Percentiles rank a stretch among this genome's conserved stretches.
phyloP scores from a whole-genome alignment of 1,284 basidiomycete species.

The Jaminaea rosea region DNA sequence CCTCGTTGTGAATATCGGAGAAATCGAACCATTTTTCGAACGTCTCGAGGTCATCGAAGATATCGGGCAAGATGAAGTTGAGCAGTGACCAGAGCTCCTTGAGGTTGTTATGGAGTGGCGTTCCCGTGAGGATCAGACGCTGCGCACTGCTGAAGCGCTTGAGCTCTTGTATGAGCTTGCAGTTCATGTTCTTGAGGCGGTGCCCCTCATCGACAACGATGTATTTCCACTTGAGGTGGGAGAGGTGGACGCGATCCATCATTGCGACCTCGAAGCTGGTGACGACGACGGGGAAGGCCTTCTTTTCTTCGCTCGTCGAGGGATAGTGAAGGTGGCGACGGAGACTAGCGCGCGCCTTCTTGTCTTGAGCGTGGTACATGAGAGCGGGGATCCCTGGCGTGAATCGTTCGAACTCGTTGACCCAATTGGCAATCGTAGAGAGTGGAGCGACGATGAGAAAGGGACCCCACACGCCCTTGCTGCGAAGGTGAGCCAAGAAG shows the following conservation, averaged over 20 bases:
- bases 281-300: constrained; percentile 56
- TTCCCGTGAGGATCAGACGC: constrained; percentile 84
- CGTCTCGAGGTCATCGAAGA: constrained; percentile 78
- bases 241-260: constrained; percentile 29
- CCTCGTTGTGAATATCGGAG: not conserved
- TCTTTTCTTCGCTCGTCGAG: constrained; percentile 14
- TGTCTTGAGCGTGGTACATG: constrained; percentile 78
- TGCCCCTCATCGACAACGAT: constrained; percentile 95
- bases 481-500: constrained; percentile 78
- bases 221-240: constrained; percentile 56
- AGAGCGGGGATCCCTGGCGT: constrained; percentile 61
- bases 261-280: constrained; percentile 94
- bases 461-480: constrained; percentile 64
- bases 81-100: constrained; percentile 87
- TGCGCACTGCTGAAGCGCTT: constrained; percentile 78
- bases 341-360: constrained; percentile 67
- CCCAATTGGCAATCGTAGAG: constrained; percentile 86
- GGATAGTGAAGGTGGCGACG: constrained; percentile 15
- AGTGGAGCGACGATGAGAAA: constrained; percentile 86
- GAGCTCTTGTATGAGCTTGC: constrained; percentile 79
- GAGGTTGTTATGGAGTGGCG: constrained; percentile 88
- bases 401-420: constrained; percentile 76
- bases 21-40: constrained; percentile 69
- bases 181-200: constrained; percentile 83
- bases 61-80: constrained; percentile 60